Evolutionary conservation across 306 rosid species (phyloP).

Genomic region (Vachellia collinsii): DNA sequence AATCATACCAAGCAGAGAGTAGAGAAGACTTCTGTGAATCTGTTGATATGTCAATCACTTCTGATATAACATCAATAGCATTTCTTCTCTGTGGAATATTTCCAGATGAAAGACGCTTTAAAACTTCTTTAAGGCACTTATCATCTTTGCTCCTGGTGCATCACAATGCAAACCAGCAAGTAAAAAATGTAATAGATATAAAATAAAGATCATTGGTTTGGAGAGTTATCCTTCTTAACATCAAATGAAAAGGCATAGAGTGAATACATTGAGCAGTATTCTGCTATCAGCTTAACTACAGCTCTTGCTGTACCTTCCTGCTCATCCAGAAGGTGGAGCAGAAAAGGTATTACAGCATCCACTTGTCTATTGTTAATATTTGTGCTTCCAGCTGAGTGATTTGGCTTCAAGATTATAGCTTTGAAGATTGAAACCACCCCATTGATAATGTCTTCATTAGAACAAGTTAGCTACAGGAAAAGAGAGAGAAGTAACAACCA

Average conservation of each 20-base stretch:
- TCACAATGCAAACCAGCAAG: conserved; percentile 40
- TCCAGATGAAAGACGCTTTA: conserved; percentile 67
- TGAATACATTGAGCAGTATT: conserved; percentile 76
- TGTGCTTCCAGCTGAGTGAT: conserved; percentile 52
- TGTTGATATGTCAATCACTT: conserved; percentile 57
- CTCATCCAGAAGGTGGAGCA: conserved; percentile 84
- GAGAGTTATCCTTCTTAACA: conserved; percentile 15
- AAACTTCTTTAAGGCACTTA: conserved; percentile 68
- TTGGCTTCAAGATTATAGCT: conserved; percentile 68
- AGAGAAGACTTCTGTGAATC: conserved; percentile 47
- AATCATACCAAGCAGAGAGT: conserved; percentile 62
- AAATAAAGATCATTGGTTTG: conserved; percentile 16
- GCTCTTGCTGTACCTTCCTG: conserved; percentile 82
- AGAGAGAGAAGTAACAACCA: conserved; percentile 19
- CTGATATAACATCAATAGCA: conserved; percentile 82
- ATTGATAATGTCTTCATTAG: conserved; percentile 68
- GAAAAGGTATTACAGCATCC: conserved; percentile 60
- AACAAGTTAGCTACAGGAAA: conserved; percentile 68
- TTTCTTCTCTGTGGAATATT: conserved; percentile 73
- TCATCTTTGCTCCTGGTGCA: conserved; percentile 65
- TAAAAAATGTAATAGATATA: conserved; percentile 3
- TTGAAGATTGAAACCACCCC: conserved; percentile 75
- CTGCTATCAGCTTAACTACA: conserved; percentile 79
- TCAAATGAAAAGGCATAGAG: conserved; percentile 37
- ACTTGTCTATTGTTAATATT: conserved; percentile 49